A percentile compares a stretch with the other conserved stretches of the same genome.
Conservation (phyloP, 1,284 basidiomycete species). For the Puccinia hordei region DNA sequence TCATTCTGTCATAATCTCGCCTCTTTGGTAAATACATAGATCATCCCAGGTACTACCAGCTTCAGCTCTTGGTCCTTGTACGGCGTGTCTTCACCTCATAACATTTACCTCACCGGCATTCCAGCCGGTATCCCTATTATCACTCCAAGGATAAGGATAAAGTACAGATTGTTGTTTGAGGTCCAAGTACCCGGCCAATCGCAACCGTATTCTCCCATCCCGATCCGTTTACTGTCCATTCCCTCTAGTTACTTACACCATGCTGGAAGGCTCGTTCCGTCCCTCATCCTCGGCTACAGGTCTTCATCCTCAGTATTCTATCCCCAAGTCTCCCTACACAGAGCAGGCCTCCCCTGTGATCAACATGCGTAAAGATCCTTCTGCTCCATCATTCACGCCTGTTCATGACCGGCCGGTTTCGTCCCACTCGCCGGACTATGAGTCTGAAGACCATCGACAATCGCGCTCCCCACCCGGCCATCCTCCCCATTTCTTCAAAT, state of each 20-base stretch:
- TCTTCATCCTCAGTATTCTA: slow-evolving; percentile 16
- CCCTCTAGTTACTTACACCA: not conserved
- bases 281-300: slow-evolving; percentile 10
- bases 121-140: not conserved
- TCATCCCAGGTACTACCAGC: not conserved
- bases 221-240: too few species aligned
- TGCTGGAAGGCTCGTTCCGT: slow-evolving; percentile 50
- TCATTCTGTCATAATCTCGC: not conserved
- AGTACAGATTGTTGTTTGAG: not conserved
- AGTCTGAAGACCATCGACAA: slow-evolving; percentile 45
- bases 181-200: not conserved
- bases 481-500: slow-evolving; percentile 11
- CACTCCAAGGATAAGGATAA: not conserved
- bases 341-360: slow-evolving; percentile 10
- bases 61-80: not conserved
- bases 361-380: slow-evolving; percentile 29
- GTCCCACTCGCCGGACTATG: slow-evolving; percentile 40
- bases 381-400: slow-evolving; percentile 36
- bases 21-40: not conserved
- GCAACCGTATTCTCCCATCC: not conserved
- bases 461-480: slow-evolving; percentile 3
- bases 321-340: slow-evolving; percentile 9
- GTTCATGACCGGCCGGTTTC: slow-evolving; percentile 23
- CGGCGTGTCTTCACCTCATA: not conserved
- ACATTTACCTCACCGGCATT: not conserved